Conservation (phyloP, 2,329 filamentous ascomycete species). For the Sclerotinia trifoliorum region DNA sequence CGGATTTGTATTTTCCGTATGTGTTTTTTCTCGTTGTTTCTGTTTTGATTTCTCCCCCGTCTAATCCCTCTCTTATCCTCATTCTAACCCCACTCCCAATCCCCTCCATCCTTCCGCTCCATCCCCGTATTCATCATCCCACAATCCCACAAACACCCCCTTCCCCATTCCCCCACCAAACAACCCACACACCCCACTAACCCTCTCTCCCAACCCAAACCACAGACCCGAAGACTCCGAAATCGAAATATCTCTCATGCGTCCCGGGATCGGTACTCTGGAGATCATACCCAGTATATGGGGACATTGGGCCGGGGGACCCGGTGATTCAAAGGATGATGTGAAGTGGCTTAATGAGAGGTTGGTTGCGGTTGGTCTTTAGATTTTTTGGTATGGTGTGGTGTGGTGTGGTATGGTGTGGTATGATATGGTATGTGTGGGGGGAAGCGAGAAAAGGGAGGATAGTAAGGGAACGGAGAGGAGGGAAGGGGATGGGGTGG, state of each 20-base stretch:
- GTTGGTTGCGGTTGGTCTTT: conserved; percentile 33
- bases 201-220: too few species aligned
- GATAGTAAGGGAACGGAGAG: too few species aligned
- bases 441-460: too few species aligned
- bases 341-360: conserved; percentile 66
- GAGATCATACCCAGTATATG: conserved; percentile 59
- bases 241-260: conserved; percentile 67
- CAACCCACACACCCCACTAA: background rate
- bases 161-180: too few species aligned
- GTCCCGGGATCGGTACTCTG: conserved; percentile 54
- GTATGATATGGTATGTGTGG: too few species aligned
- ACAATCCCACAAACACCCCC: background rate
- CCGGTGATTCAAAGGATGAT: conserved; percentile 69
- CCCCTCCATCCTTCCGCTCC: background rate
- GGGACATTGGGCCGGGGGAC: conserved; percentile 68
- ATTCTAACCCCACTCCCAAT: background rate
- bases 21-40: conserved; percentile 41
- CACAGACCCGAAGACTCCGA: conserved; percentile 70
- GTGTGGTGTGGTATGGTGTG: too few species aligned
- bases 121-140: background rate
- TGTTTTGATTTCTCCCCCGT: too few species aligned
- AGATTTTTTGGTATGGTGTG: background rate
- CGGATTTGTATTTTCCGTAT: conserved; percentile 77
- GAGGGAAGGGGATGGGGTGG: background rate
- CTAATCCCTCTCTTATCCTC: background rate